Evolutionary conservation across 2,329 filamentous ascomycete genomes (phyloP), one percentile per base, ranked within the genome.

Genomic region (Elsinoe perseae): DNA sequence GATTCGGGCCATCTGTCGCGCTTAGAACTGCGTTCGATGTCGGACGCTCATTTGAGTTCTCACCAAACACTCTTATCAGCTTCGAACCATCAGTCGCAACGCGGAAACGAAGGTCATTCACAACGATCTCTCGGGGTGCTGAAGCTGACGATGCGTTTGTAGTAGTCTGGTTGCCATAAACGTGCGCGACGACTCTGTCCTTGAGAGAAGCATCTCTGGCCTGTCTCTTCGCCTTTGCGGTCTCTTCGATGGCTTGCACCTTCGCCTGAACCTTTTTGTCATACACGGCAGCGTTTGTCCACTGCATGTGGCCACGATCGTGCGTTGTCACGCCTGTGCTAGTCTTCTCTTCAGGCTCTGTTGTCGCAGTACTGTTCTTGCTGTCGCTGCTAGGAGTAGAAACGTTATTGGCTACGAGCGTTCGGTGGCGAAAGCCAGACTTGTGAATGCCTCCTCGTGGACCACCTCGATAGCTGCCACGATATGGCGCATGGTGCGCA

Each of bases 71-170:
- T 66, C 86, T 86, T 60, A 87, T 77, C 38, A 95, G 80, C 72
- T 95, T 95, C 77, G 87, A 91, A 62, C 90, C 89, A 61, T 86
- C 84, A 61, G 86, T 82, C 16, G 81, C 76, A 34, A 95, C 82
- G 57, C 78, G 76, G 67, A 93, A 95, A 25, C 80, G 80, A 54
- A 92, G 82, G 63, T 85, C 87, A 55, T 88, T 79, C 53, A 95
- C 77, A 18, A 76, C 70, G 44, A 95, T 76, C 64, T 88, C 82
- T 66, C 87, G 76, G 9, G 55, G 56, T 16, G 57, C 28, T 14
- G 40, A 40, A 6, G 56, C 21, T 16, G 20, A 53, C 28, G 48
- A 58, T 56, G 57, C 57, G 57, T 25, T 58, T 50, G 50, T 44
- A 38, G 40, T 60, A 46, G 58, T 61, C 53, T 63, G 57, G 59